Conservation (phyloP, 805 yeast genomes). For the Monosporozyma aquatica region DNA sequence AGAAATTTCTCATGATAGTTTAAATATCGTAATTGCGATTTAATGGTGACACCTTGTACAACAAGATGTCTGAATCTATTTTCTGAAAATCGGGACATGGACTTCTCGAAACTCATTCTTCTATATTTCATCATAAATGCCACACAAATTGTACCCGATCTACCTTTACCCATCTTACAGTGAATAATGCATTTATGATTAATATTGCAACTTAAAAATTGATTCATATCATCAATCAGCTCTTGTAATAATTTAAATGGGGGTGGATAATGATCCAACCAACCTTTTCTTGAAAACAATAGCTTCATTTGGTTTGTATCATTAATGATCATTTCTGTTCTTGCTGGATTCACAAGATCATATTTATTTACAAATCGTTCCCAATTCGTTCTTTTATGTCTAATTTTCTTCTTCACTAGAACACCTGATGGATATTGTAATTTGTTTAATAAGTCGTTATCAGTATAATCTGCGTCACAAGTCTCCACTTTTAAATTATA, state of each 20-base stretch:
- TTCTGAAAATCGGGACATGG: slow-evolving; percentile 44
- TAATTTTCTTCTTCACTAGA: neutral
- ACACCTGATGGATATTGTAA: neutral
- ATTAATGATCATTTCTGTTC: neutral
- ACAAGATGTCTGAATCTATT: slow-evolving; percentile 48
- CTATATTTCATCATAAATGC: slow-evolving; percentile 55
- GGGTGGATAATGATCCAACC: slow-evolving; percentile 74
- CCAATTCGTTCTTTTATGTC: neutral
- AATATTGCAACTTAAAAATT: slow-evolving; percentile 30
- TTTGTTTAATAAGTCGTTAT: slow-evolving; percentile 13
- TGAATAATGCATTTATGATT: slow-evolving; percentile 51
- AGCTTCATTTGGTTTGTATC: neutral
- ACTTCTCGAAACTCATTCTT: slow-evolving; percentile 35
- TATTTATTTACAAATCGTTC: neutral
- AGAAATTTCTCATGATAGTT: slow-evolving; percentile 40
- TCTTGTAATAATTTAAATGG: slow-evolving; percentile 44
- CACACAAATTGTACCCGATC: slow-evolving; percentile 71
- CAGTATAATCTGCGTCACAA: slow-evolving; percentile 31
- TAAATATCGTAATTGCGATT: slow-evolving; percentile 60
- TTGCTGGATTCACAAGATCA: neutral
- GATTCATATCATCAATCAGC: slow-evolving; percentile 38
- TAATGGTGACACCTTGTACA: slow-evolving; percentile 62
- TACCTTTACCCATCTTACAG: slow-evolving; percentile 87
- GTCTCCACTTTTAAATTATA: slow-evolving; percentile 64
- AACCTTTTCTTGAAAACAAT: slow-evolving; percentile 34